Base-by-base conservation (phyloP, 2,329 filamentous ascomycete genomes). In the Sporothrix brunneoviolacea region DNA sequence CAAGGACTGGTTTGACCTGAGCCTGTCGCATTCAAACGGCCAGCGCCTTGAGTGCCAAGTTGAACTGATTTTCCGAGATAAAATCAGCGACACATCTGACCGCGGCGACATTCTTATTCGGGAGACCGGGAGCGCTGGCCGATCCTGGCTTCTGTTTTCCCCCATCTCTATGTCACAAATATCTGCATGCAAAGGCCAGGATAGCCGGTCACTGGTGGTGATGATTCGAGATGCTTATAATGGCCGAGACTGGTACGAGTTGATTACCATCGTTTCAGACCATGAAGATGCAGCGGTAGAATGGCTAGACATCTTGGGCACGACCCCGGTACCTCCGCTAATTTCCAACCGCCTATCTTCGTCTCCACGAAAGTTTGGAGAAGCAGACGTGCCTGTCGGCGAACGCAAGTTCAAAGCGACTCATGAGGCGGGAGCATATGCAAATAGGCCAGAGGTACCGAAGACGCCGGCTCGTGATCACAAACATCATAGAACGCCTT, bases 51-150 rank as follows among this genome's bases (percentile, higher is more conserved):
- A 89, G 60, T 96, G 93, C 63, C 86, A 87, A 59, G 81, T 95
- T 15, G 93, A 98, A 64, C 65, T 98, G 27, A 76, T 97, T 13
- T 79, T 91, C 57, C 82, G 93, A 62, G 91, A 97, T 62, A 88
- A 88, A 59, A 74, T 82, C 21, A 74, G 77, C n/a, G 78, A 80
- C 43, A 74, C 78, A 32, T 78, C 79, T 3, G 79, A 84, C 55
- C 72, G 79, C 43, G 90, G 91, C 7, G 93, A 98, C 65, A 65
- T 98, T n/a, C 77, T 98, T 19, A 85, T 98, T 51, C 91, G 91
- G 58, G 91, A 97, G 66, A 82, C 90, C n/a, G 89, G 90, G 39
- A 78, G 80, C 47, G 47, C 33, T 12, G 82, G 85, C 13, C 80
- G 82, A 48, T 72, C 74, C 24, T 97, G 89, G 82, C 77, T 98